Evolutionary conservation across 768 basidiomycete genomes (phyloP).

Genomic region (Amanita inopinata): DNA sequence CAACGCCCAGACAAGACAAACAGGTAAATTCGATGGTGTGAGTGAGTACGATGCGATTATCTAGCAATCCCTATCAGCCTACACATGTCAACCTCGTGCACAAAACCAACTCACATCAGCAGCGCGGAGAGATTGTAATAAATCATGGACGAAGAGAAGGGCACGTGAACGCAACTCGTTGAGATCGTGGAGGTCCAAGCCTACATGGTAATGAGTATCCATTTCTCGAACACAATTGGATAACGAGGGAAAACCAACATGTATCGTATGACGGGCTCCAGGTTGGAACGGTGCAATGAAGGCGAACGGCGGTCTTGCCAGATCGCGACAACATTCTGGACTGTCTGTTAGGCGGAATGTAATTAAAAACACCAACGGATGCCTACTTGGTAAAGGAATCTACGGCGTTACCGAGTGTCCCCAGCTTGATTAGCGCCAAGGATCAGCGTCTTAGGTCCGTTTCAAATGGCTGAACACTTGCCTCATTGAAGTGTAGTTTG

Average conservation of each 20-base stretch:
- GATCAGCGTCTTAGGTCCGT: conserved; percentile 5
- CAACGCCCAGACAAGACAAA: conserved; percentile 49
- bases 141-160: conserved; percentile 53
- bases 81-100: conserved; percentile 3
- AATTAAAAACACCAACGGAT: neutral
- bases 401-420: conserved; percentile 45
- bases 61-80: no score
- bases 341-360: neutral
- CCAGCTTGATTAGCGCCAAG: no score
- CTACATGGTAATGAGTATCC: conserved; percentile 21
- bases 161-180: conserved; percentile 54
- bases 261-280: conserved; percentile 49
- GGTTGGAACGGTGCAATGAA: conserved; percentile 61
- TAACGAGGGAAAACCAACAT: conserved; percentile 32
- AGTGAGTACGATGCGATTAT: conserved; percentile 54
- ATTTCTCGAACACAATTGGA: conserved; percentile 1
- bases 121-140: conserved; percentile 48
- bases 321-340: conserved; percentile 39
- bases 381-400: conserved; percentile 53
- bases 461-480: conserved; percentile 12
- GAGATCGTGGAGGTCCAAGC: conserved; percentile 59
- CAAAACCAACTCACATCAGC: conserved; percentile 39
- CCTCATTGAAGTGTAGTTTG: conserved; percentile 27
- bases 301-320: conserved; percentile 36
- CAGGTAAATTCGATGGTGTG: conserved; percentile 47